A percentile compares a stretch with the other conserved stretches of the same genome.
Conservation (phyloP, 352 stramenopile genomes). For the Thalassiosira livingstoniorum region DNA sequence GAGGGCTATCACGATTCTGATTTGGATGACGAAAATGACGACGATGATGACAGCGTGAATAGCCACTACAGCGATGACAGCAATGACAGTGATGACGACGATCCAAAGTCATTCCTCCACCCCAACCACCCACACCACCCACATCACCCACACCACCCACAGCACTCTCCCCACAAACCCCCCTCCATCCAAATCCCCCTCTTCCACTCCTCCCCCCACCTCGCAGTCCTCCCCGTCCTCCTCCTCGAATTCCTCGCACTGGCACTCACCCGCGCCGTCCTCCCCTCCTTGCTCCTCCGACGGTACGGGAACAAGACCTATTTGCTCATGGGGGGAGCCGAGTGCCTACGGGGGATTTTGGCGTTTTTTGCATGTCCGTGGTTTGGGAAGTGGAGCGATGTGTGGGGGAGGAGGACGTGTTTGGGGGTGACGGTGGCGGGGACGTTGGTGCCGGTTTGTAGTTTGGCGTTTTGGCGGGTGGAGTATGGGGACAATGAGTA, state of each 20-base stretch:
- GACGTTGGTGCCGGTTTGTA: slow-evolving; percentile 84
- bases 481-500: slow-evolving; percentile 3
- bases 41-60: not conserved
- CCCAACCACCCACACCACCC: slow-evolving; percentile 7
- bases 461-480: slow-evolving; percentile 69
- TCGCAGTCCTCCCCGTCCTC: slow-evolving; percentile 88
- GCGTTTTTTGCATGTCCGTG: slow-evolving; percentile 88
- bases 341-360: slow-evolving; percentile 85
- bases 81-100: slow-evolving; percentile 10
- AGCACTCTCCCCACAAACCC: not conserved
- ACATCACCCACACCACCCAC: not conserved
- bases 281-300: slow-evolving; percentile 84
- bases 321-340: slow-evolving; percentile 80
- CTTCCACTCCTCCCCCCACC: slow-evolving; percentile 55
- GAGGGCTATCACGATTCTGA: too few species aligned
- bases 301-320: slow-evolving; percentile 86
- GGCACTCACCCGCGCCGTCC: slow-evolving; percentile 78
- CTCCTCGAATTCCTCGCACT: slow-evolving; percentile 89
- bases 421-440: slow-evolving; percentile 87
- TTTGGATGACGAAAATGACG: not conserved
- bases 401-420: slow-evolving; percentile 79
- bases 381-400: slow-evolving; percentile 87
- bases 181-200: slow-evolving; percentile 16
- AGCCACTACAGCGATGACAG: not conserved
- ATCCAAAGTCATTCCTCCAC: slow-evolving; percentile 1